Percentiles rank a stretch among this genome's conserved stretches.
phyloP scores from a whole-genome alignment of 169 alveolate genomes.

The Cystoisospora suis region DNA sequence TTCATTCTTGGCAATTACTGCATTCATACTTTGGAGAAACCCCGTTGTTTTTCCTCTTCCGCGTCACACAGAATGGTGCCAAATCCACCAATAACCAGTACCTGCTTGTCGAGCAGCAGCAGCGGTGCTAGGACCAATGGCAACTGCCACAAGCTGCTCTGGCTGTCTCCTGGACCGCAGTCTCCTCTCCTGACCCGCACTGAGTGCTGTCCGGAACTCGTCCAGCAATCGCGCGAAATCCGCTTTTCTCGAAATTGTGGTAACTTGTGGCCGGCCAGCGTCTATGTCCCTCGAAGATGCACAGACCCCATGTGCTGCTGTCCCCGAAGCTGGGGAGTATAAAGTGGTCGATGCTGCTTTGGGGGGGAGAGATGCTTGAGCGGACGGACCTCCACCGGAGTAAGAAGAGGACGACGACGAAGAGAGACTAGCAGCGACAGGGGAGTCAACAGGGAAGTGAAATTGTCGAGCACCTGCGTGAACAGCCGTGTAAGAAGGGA shows the following conservation, averaged over 20 bases:
- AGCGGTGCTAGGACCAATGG: conserved; percentile 30
- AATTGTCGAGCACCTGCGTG: conserved; percentile 19
- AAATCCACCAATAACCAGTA: background rate
- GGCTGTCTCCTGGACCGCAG: background rate
- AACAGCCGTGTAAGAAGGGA: conserved; percentile 19
- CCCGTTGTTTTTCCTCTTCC: background rate
- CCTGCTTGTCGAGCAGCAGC: conserved; percentile 31
- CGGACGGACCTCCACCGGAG: background rate
- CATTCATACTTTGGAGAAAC: background rate
- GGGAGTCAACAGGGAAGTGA: background rate
- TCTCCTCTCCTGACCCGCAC: background rate
- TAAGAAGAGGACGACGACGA: background rate
- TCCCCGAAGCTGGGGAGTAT: background rate
- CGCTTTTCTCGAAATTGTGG: background rate
- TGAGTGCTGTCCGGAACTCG: background rate
- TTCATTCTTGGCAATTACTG: background rate
- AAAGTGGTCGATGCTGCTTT: background rate
- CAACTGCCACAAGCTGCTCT: background rate
- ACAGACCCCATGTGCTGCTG: background rate
- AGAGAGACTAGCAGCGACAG: background rate
- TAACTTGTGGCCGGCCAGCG: background rate
- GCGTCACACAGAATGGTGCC: background rate
- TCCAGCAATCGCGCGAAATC: background rate
- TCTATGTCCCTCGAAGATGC: background rate
- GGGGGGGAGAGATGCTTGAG: background rate